These are phyloP conservation scores for Galeopsis tetrahit DNA, from an alignment of 257 asterid genomes.

Conservation along the genomic window DNA sequence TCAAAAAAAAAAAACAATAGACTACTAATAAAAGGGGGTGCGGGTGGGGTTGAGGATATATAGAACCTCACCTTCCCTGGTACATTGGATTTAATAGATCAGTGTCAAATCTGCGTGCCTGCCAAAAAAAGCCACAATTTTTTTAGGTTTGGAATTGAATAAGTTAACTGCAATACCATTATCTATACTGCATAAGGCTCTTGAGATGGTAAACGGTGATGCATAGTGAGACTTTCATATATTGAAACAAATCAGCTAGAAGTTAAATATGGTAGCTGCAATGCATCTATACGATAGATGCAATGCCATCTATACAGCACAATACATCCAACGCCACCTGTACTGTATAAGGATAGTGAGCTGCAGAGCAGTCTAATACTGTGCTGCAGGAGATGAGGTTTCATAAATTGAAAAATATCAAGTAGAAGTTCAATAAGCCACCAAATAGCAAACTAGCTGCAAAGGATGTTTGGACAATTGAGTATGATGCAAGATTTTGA, in stretches of 20 bases:
- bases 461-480: background rate
- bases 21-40: slow-evolving; percentile 20
- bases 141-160: slow-evolving; percentile 23
- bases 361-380: background rate
- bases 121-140: slow-evolving; percentile 39
- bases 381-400: background rate
- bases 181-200: slow-evolving; percentile 26
- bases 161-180: slow-evolving; percentile 7
- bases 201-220: slow-evolving; percentile 24
- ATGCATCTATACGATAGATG: background rate
- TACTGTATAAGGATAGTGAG: background rate
- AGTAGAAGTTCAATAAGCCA: background rate
- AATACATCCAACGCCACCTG: background rate
- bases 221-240: slow-evolving; percentile 17
- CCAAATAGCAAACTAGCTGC: background rate
- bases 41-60: background rate
- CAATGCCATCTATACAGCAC: background rate
- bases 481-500: background rate
- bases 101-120: slow-evolving; percentile 76
- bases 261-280: slow-evolving; percentile 15
- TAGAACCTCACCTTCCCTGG: slow-evolving; percentile 67
- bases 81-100: slow-evolving; percentile 80
- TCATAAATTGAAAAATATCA: slow-evolving; percentile 7
- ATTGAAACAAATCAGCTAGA: slow-evolving; percentile 9
- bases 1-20: too few relatives aligned